Evolutionary conservation across 1,139 yeast species (phyloP), one percentile per base, ranked within the genome.

Genomic region (Geotrichum bryndzae): DNA sequence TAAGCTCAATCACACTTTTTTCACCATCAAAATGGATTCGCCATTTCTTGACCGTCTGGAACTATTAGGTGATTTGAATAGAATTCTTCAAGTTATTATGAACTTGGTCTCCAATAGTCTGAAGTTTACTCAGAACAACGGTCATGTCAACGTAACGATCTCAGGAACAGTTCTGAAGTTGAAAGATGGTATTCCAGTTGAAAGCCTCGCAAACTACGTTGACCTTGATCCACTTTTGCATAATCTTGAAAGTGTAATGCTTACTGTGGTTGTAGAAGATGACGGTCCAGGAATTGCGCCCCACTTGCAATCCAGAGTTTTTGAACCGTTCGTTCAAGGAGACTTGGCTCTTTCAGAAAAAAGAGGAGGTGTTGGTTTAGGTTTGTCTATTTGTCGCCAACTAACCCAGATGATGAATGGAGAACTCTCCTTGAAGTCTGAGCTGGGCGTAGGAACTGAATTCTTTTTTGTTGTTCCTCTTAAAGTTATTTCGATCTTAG

Each of bases 281-380:
- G 89, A 96, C 0, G 97, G 97, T 3, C 90, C 96, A 0, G 97
- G 97, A 66, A 90, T 91, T 63, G 95, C 90, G 60, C 86, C 88
- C 15, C 84, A 86, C 1, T 75, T 90, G 63, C 97, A 90, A 70
- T 86, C 86, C 57, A 85, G 87, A 66, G 94, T 91, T 3, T 91
- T 91, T 75, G 96, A 91, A 69, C 96, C 97, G 1, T 91, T 91
- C 76, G 91, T 90, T 41, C 97, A 91, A 75, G 97, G 97, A 57
- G 97, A 91, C 70, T 95, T 90, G 73, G 90, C 96, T 0, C 78
- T 90, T 51, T 86, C 95, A 2, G 80, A 96, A 73, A 88, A 91
- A 63, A 85, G 88, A 70, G 96, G 96, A 61, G 97, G 97, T 69
- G 92, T 97, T 1, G 97, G 97, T 11, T 79, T 91, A 61, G 97